These are phyloP conservation scores for Yarrowia osloensis DNA, from an alignment of 805 yeast species.

Conservation along the genomic window DNA sequence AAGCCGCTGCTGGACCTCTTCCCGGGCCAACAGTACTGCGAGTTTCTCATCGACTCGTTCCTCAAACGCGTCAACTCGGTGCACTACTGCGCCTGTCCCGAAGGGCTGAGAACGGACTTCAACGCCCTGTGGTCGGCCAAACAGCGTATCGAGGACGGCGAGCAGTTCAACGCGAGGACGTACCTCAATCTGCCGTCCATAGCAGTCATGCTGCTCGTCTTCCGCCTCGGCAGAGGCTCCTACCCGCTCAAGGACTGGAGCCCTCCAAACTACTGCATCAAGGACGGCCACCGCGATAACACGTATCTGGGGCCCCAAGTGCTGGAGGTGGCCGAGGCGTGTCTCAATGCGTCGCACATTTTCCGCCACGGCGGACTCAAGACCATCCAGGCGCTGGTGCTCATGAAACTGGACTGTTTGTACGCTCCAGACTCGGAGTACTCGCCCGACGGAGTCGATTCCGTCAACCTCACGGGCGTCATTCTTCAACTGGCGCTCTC, in stretches of 20 bases:
- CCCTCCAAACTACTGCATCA: conserved; percentile 31
- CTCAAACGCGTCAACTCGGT: conserved; percentile 20
- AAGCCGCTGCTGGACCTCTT: conserved; percentile 23
- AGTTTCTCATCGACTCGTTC: conserved; percentile 25
- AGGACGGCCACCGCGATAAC: conserved; percentile 21
- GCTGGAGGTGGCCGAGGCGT: conserved; percentile 25
- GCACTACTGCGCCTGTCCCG: conserved; percentile 22
- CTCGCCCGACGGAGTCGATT: conserved; percentile 21
- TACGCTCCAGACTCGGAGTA: conserved; percentile 17
- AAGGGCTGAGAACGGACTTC: conserved; percentile 16
- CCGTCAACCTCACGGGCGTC: conserved; percentile 25
- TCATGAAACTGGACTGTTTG: conserved; percentile 26
- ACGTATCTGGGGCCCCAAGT: conserved; percentile 18
- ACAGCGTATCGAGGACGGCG: conserved; percentile 21
- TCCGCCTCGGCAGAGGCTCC: conserved; percentile 19
- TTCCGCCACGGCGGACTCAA: conserved; percentile 20
- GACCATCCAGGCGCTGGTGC: conserved; percentile 26
- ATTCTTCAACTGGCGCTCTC: conserved; percentile 25
- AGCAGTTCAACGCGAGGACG: conserved; percentile 17
- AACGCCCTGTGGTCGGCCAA: conserved; percentile 30
- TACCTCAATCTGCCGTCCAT: conserved; percentile 27
- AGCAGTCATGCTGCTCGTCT: conserved; percentile 19
- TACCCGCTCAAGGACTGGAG: conserved; percentile 28
- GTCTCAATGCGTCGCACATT: conserved; percentile 13
- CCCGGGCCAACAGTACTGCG: conserved; percentile 30